These are phyloP conservation scores for Coemansia sp. DNA, from an alignment of 192 early-diverging fungal genomes.

Conservation along the genomic window DNA sequence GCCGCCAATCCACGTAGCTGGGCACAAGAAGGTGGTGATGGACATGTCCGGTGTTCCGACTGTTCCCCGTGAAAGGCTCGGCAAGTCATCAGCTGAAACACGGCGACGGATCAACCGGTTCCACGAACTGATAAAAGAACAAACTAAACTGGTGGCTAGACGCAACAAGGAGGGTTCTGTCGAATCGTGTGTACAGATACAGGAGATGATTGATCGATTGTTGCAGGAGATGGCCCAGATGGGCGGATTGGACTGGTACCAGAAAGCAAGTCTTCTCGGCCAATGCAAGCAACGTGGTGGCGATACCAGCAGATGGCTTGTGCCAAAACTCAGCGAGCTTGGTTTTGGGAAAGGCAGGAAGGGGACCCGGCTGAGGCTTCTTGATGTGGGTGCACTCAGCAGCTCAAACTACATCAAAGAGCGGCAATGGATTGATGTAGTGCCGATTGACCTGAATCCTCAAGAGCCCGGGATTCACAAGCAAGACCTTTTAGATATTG, in stretches of 20 bases:
- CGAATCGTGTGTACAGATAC: conserved; percentile 55
- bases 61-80: conserved; percentile 39
- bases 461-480: conserved; percentile 69
- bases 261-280: conserved; percentile 77
- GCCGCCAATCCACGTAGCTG: conserved; percentile 40
- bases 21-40: conserved; percentile 30
- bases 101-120: conserved; percentile 72
- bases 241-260: conserved; percentile 88
- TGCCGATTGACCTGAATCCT: conserved; percentile 85
- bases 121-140: conserved; percentile 79
- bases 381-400: conserved; percentile 85
- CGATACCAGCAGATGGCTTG: conserved; percentile 80
- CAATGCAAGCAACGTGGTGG: conserved; percentile 80
- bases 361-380: conserved; percentile 51
- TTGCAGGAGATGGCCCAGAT: conserved; percentile 53
- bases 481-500: conserved; percentile 81
- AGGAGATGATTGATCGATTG: conserved; percentile 30
- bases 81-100: conserved; percentile 64
- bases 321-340: conserved; percentile 58
- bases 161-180: conserved; percentile 28
- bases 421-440: conserved; percentile 65
- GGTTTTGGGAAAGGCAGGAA: conserved; percentile 6
- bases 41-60: neutral
- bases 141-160: conserved; percentile 52
- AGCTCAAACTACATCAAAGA: conserved; percentile 74